Evolutionary conservation across 1,284 basidiomycete genomes (phyloP).

Genomic region (Tetrapyrgos nigripes): DNA sequence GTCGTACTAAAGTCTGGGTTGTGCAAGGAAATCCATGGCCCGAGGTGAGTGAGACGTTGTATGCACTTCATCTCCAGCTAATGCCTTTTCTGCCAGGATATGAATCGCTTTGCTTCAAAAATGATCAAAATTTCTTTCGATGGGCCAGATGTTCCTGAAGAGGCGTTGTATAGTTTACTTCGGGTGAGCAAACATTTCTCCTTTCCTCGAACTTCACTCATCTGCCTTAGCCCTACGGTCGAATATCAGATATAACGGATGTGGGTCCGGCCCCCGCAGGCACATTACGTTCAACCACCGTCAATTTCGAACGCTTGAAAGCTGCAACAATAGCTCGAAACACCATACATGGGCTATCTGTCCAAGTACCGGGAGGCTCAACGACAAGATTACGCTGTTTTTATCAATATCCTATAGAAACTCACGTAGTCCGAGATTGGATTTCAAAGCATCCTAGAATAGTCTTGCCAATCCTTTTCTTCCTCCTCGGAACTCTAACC

Average conservation of each 20-base stretch:
- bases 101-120: constrained; percentile 76
- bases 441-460: constrained; percentile 87
- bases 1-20: constrained; percentile 71
- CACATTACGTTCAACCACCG: constrained; percentile 66
- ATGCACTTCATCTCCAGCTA: not conserved
- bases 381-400: constrained; percentile 67
- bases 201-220: constrained; percentile 8
- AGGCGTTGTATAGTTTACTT: constrained; percentile 73
- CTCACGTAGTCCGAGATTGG: constrained; percentile 85
- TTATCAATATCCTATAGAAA: constrained; percentile 81
- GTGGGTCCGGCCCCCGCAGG: constrained; percentile 73
- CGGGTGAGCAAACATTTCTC: constrained; percentile 53
- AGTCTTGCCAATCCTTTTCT: constrained; percentile 84
- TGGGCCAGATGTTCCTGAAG: constrained; percentile 85
- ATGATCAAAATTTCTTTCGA: constrained; percentile 84
- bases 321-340: constrained; percentile 88
- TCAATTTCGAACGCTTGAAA: constrained; percentile 69
- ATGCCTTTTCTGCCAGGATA: constrained; percentile 62
- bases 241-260: constrained; percentile 71
- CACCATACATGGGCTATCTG: constrained; percentile 76
- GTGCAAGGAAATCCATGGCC: constrained; percentile 86
- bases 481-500: constrained; percentile 87
- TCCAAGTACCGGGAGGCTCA: constrained; percentile 32
- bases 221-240: constrained; percentile 77
- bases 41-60: constrained; percentile 59